These are phyloP conservation scores for Myriosclerotinia curreyana DNA, from an alignment of 2,329 filamentous ascomycete genomes.

Conservation along the genomic window DNA sequence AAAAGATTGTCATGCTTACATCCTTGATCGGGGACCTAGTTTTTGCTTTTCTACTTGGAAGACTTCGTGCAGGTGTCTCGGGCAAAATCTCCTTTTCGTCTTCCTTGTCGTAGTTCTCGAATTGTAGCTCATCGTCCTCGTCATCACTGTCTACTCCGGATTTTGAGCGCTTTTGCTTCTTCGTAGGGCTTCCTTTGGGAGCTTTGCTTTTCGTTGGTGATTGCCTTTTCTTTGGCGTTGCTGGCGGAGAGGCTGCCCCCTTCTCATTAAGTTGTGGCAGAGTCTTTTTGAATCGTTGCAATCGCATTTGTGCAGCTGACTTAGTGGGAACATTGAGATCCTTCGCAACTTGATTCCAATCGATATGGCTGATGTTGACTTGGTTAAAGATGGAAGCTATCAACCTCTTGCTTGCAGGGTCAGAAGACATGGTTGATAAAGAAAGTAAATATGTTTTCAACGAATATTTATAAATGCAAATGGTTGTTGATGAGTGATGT, in stretches of 20 bases:
- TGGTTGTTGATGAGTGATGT: neutral
- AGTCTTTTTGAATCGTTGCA: conserved; percentile 9
- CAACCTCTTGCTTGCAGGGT: conserved; percentile 1
- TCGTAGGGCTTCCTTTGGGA: neutral
- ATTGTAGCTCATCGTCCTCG: neutral
- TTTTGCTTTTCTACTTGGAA: conserved; percentile 13
- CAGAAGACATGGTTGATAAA: neutral
- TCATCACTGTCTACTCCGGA: neutral
- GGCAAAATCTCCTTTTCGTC: neutral
- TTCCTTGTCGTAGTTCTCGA: neutral
- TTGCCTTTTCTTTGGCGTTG: conserved; percentile 13
- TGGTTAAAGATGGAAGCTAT: conserved; percentile 9
- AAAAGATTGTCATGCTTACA: neutral
- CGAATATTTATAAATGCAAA: neutral
- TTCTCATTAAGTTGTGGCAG: neutral
- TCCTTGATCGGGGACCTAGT: conserved; percentile 13
- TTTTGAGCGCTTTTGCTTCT: conserved; percentile 15
- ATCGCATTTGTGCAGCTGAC: neutral
- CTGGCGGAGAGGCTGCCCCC: neutral
- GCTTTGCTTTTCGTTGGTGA: conserved; percentile 13
- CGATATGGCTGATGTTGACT: neutral
- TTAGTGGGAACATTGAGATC: conserved; percentile 8
- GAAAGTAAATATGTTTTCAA: neutral
- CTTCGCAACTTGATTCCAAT: conserved; percentile 11
- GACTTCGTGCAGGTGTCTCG: conserved; percentile 9